A percentile compares a stretch with the other conserved stretches of the same genome.
Conservation (phyloP, 2,329 filamentous ascomycete genomes). For the Diaporthe citri region DNA sequence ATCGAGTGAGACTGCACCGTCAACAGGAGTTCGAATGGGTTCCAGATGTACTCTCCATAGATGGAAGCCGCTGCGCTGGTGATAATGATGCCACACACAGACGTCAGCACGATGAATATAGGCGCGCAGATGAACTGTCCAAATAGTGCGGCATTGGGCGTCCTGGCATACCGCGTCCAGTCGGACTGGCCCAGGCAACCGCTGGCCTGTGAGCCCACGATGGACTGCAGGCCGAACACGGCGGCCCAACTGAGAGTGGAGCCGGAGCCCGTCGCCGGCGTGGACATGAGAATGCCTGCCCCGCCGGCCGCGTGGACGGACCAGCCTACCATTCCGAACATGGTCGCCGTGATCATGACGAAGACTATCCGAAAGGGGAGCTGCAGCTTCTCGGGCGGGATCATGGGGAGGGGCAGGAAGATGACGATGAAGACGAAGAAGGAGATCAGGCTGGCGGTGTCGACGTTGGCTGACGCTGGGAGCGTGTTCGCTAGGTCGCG, state of each 20-base stretch:
- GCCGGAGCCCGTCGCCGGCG: conserved; percentile 43
- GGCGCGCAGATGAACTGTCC: conserved; percentile 50
- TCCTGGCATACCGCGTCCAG: conserved; percentile 50
- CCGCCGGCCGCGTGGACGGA: conserved; percentile 46
- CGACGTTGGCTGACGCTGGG: conserved; percentile 44
- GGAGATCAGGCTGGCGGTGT: conserved; percentile 46
- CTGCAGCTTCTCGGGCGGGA: conserved; percentile 49
- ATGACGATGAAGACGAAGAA: conserved; percentile 49
- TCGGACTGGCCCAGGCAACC: conserved; percentile 49
- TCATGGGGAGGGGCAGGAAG: conserved; percentile 46
- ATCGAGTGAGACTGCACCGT: conserved; percentile 50
- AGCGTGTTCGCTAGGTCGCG: conserved; percentile 45
- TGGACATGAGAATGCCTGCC: conserved; percentile 44
- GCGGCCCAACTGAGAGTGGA: conserved; percentile 48
- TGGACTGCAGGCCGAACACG: conserved; percentile 48
- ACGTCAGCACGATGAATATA: conserved; percentile 52
- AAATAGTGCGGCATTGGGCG: conserved; percentile 46
- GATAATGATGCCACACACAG: conserved; percentile 53
- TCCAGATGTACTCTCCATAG: conserved; percentile 53
- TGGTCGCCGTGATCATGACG: conserved; percentile 48
- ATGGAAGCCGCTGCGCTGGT: conserved; percentile 50
- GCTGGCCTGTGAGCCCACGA: conserved; percentile 47
- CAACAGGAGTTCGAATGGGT: conserved; percentile 53
- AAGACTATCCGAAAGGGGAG: conserved; percentile 47
- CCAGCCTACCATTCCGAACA: conserved; percentile 51